These are phyloP conservation scores for Takashimella tepidaria DNA, from an alignment of 1,284 basidiomycete genomes.

Conservation along the genomic window DNA sequence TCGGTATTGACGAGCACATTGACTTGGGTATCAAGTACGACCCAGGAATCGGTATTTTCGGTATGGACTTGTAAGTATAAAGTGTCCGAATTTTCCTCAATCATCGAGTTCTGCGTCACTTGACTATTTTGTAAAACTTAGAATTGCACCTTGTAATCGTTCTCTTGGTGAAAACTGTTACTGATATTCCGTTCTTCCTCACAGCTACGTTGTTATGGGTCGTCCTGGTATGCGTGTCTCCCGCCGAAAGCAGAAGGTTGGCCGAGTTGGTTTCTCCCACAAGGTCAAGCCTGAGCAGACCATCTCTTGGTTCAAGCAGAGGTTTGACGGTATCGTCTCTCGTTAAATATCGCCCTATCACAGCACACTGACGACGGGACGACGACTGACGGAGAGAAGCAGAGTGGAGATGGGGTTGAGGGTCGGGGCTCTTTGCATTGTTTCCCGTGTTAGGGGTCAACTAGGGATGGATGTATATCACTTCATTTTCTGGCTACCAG, in stretches of 20 bases:
- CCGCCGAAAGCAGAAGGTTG: conserved; percentile 82
- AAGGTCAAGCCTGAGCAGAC: conserved; percentile 88
- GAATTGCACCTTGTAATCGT: no score
- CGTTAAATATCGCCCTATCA: no score
- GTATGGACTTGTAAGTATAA: conserved; percentile 79
- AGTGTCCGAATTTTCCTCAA: no score
- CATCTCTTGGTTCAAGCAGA: conserved; percentile 97
- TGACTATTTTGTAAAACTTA: no score
- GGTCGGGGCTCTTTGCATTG: conserved; percentile 1
- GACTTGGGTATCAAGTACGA: conserved; percentile 98
- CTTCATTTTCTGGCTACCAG: conserved; percentile 6
- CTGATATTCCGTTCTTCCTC: background rate
- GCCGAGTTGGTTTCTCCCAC: conserved; percentile 82
- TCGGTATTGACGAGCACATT: conserved; percentile 98
- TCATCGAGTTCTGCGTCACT: no score
- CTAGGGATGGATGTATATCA: conserved; percentile 10
- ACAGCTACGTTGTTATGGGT: conserved; percentile 85
- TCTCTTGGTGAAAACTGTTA: background rate
- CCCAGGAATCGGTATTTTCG: conserved; percentile 93
- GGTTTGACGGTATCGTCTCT: conserved; percentile 90
- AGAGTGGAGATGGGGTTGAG: no score
- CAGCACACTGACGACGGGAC: conserved; percentile 1
- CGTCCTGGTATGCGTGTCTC: conserved; percentile 91
- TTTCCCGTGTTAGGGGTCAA: background rate
- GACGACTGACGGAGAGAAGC: background rate